phyloP scores from a whole-genome alignment of 345 rosid species.

The Gossypium raimondii region DNA sequence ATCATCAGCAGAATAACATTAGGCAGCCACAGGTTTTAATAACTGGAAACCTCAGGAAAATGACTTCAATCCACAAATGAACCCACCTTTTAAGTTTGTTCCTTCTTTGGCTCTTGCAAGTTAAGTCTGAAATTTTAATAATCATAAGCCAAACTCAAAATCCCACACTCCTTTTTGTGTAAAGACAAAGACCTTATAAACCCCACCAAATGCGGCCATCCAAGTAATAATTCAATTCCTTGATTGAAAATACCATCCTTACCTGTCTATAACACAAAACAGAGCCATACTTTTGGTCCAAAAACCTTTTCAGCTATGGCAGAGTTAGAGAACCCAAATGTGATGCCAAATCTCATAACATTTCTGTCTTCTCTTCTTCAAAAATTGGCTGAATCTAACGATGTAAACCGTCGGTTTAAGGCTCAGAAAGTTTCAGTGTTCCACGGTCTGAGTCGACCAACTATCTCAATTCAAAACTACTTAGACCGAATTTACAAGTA shows the following conservation, averaged over 20 bases:
- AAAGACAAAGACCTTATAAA: neutral
- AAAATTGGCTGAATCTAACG: conserved; percentile 70
- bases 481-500: conserved; percentile 79
- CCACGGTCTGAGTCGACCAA: conserved; percentile 70
- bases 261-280: conserved; percentile 3
- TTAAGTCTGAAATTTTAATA: conserved; percentile 34
- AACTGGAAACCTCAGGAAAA: conserved; percentile 14
- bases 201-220: conserved; percentile 15
- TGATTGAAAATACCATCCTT: conserved; percentile 25
- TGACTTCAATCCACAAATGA: conserved; percentile 13
- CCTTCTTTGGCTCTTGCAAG: conserved; percentile 30
- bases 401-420: conserved; percentile 30
- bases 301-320: conserved; percentile 37
- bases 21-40: conserved; percentile 7
- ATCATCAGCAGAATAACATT: conserved; percentile 12
- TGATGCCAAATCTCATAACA: conserved; percentile 58
- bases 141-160: conserved; percentile 21
- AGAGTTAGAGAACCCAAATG: conserved; percentile 55
- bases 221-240: conserved; percentile 20
- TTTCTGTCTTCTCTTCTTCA: conserved; percentile 75
- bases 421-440: conserved; percentile 62
- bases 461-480: conserved; percentile 69
- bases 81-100: conserved; percentile 21
- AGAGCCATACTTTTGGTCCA: conserved; percentile 4
- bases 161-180: conserved; percentile 14